Evolutionary conservation across 306 rosid genomes (phyloP), one percentile per base, ranked within the genome.

Genomic region (Cucurbita pepo): DNA sequence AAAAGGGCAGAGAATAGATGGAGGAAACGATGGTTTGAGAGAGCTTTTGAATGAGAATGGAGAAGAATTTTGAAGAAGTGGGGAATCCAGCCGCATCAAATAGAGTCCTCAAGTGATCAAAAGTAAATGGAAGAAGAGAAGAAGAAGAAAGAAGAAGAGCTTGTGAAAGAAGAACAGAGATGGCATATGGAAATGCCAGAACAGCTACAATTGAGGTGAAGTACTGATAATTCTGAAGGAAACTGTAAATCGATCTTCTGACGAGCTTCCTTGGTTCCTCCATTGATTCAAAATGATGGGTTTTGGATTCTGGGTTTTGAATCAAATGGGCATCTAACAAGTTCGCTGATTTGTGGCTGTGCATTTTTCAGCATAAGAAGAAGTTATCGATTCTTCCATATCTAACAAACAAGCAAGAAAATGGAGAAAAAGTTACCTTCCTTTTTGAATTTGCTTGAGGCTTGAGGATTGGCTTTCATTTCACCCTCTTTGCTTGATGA

Each of bases 41-140:
- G 76, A 94, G 92, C 76, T 89, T 94, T 4, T 79, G 84, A 71
- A 80, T 86, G 54, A 94, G 85, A 79, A 89, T 48, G 16, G 25
- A 69, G 77, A 94, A 86, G 80, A 94, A 71, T 14, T 87, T 77
- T 8, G 89, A 94, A 21, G 90, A 86, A 1, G 82, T 74, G 21
- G 96, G 93, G 72, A 90, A 87, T 1, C 97, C 98, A 3, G 96
- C 97, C 9, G 96, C 96, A 55, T 79, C 83, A 61, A 93, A 93
- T 15, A 93, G 86, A 54, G 47, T 74, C 75, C 74, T 82, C 25
- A 93, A 77, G 58, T 92, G 90, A 69, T 13, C 77, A 66, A 76
- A 83, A 57, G 88, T 79, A 69, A 87, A 82, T 47, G 84, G 82
- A 44, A 82, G 76, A 44, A 85, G 86, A 52, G 8, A 25, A 8